A percentile compares a stretch with the other conserved stretches of the same genome.
Evolutionary conservation across 495 filamentous ascomycete species (phyloP).

Genomic region (Talaromyces adpressus): DNA sequence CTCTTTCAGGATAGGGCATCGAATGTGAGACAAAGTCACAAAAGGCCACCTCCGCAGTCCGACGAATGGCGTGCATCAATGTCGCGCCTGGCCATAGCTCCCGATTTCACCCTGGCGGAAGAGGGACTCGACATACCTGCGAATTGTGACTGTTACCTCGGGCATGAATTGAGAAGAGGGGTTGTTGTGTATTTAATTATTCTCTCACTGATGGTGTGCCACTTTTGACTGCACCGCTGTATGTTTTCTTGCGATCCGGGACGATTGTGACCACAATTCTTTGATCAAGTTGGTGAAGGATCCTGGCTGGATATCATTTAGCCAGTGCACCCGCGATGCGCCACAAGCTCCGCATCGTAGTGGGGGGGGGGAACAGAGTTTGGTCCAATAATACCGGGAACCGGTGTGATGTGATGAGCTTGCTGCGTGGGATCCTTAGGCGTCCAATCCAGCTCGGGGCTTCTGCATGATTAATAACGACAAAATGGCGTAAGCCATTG

Average conservation of each 20-base stretch:
- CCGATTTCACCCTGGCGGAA: neutral
- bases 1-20: neutral
- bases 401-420: slow-evolving; percentile 10
- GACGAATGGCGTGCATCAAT: slow-evolving; percentile 4
- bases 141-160: neutral
- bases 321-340: neutral
- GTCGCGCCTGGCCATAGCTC: slow-evolving; percentile 4
- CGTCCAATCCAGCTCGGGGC: neutral
- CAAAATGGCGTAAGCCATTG: slow-evolving; percentile 1
- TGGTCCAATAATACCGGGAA: neutral
- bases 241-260: neutral
- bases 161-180: neutral
- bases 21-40: neutral
- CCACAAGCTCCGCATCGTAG: slow-evolving; percentile 3
- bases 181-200: neutral
- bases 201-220: neutral
- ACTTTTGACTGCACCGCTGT: neutral
- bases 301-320: slow-evolving; percentile 1
- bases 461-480: neutral
- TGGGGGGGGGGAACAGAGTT: neutral
- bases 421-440: neutral
- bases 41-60: neutral
- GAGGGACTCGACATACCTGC: neutral
- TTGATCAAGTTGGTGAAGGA: neutral
- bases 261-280: neutral